phyloP scores from a whole-genome alignment of 2,329 filamentous ascomycete genomes.

The Aspergillus unguis region DNA sequence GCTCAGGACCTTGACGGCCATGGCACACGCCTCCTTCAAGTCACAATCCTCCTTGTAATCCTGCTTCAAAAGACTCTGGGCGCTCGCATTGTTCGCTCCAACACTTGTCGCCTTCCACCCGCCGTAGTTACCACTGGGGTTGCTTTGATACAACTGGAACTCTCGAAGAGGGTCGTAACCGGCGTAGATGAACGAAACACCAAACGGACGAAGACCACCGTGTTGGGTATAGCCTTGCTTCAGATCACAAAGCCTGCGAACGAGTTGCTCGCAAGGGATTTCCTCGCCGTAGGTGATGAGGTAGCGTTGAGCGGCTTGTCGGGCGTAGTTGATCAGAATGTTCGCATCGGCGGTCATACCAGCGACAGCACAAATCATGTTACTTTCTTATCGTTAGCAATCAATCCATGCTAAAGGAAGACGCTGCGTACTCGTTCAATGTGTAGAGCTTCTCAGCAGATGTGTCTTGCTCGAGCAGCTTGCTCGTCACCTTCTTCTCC shows the following conservation, averaged over 20 bases:
- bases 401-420: background rate
- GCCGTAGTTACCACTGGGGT: slow-evolving; percentile 97
- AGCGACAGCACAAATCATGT: slow-evolving; percentile 99
- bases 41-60: slow-evolving; percentile 99
- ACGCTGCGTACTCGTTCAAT: slow-evolving; percentile 81
- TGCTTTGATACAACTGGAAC: slow-evolving; percentile 99
- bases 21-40: slow-evolving; percentile 90
- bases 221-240: slow-evolving; percentile 99
- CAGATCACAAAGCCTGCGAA: slow-evolving; percentile 91
- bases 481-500: slow-evolving; percentile 98
- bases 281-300: slow-evolving; percentile 99
- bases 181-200: slow-evolving; percentile 99
- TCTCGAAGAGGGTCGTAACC: slow-evolving; percentile 94
- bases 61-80: slow-evolving; percentile 95
- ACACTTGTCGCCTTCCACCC: slow-evolving; percentile 99
- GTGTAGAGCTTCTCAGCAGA: slow-evolving; percentile 99
- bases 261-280: slow-evolving; percentile 97
- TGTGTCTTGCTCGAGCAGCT: slow-evolving; percentile 97
- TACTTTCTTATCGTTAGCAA: slow-evolving; percentile 55
- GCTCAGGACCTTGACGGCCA: slow-evolving; percentile 98
- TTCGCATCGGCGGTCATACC: slow-evolving; percentile 99
- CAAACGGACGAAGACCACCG: slow-evolving; percentile 94
- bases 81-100: slow-evolving; percentile 96
- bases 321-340: slow-evolving; percentile 99
- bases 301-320: slow-evolving; percentile 93